Conservation (phyloP, 208 protist species). For the Vickermania ingenoplastis region DNA sequence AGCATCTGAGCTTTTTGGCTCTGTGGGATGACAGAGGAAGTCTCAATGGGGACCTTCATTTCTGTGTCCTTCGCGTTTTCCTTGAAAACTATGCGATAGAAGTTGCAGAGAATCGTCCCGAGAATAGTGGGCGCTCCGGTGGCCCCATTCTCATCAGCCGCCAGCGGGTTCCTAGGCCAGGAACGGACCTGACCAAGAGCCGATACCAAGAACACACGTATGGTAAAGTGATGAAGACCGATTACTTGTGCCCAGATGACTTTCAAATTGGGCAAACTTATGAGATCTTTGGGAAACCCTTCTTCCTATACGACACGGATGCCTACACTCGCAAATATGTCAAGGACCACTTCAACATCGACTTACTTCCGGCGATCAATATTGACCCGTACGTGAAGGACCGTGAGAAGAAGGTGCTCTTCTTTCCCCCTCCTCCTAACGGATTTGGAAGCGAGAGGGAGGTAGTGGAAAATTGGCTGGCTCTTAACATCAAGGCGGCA, state of each 20-base stretch:
- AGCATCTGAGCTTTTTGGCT: conserved; percentile 76
- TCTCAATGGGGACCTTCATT: conserved; percentile 71
- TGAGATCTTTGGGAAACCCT: conserved; percentile 71
- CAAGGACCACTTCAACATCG: conserved; percentile 39
- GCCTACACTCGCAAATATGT: conserved; percentile 58
- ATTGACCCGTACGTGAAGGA: conserved; percentile 45
- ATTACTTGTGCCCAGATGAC: conserved; percentile 70
- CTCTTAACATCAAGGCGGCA: conserved; percentile 65
- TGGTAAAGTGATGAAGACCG: conserved; percentile 77
- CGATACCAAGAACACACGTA: conserved; percentile 80
- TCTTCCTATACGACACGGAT: conserved; percentile 81
- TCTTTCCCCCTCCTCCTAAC: conserved; percentile 85
- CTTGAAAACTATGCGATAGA: conserved; percentile 77
- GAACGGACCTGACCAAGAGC: conserved; percentile 30
- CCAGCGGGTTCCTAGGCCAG: conserved; percentile 58
- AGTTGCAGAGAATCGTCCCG: conserved; percentile 45
- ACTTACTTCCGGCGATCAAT: conserved; percentile 40
- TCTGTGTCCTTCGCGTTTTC: conserved; percentile 62
- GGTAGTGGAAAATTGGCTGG: conserved; percentile 64
- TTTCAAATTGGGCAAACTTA: conserved; percentile 78
- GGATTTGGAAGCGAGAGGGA: conserved; percentile 85
- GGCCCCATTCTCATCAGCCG: conserved; percentile 60
- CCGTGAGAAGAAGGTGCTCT: conserved; percentile 36
- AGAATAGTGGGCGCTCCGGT: conserved; percentile 67
- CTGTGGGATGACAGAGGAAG: conserved; percentile 85